Evolutionary conservation across 495 filamentous ascomycete genomes (phyloP), one percentile per base, ranked within the genome.

Genomic region (Aspergillus sclerotiicarbonarius): DNA sequence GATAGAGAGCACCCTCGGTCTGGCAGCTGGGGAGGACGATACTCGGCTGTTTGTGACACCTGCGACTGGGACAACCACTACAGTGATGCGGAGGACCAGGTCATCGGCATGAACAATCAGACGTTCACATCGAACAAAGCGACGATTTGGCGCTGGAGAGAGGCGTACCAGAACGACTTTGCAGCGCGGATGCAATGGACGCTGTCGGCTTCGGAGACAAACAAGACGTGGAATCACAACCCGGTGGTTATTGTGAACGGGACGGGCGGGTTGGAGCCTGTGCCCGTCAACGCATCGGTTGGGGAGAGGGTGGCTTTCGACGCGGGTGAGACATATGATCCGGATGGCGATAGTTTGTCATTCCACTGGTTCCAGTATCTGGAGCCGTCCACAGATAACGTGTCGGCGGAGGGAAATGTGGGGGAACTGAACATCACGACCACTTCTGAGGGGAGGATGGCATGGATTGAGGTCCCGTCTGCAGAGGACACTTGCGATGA

Each of bases 141-240:
- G 50, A 44, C 47, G 35, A 51, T 52, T 19, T 81, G 77, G 75
- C 62, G 77, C 6, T 81, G 77, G 78, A 41, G 76, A 8, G 63
- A 70, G 8, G 76, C 76, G 3, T 75, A 68, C 50, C 75, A 80
- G 56, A 67, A 72, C 54, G 77, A 78, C 56, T 77, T 81, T 55
- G 73, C 75, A 5, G 76, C 77, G 0, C 59, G 77, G 4, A 76
- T 79, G 51, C 65, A 74, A 55, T 79, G 77, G 78, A 72, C 70
- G 1, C 29, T 76, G 21, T 50, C 47, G 5, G 51, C 61, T 10
- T 16, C 37, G 2, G 54, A 69, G 31, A 50, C 59, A 64, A 15
- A 39, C 13, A 2, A 37, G 52, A 19, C 67, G 64, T 50, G 47
- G 18, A 76, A 74, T 54, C 76, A 79, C 54, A 63, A 66, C 21